Percentiles rank a stretch among this genome's conserved stretches.
Conservation (phyloP, 2,329 filamentous ascomycete genomes). For the Xylaria sp. region DNA sequence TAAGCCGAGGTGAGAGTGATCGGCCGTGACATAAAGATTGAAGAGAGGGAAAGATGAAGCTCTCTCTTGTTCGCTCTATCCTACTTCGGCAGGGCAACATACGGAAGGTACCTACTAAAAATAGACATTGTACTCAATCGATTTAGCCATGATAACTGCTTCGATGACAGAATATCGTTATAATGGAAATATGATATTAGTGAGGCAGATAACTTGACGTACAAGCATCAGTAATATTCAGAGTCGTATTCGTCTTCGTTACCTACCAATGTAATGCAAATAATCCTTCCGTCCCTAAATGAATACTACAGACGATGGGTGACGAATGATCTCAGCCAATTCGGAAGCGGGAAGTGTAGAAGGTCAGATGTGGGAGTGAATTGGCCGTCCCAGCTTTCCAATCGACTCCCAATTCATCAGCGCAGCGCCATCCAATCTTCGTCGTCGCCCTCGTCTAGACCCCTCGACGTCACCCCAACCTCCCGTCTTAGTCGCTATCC, state of each 20-base stretch:
- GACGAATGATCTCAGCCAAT: slow-evolving; percentile 1
- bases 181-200: too few species aligned
- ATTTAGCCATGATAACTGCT: too few species aligned
- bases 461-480: not conserved
- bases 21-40: not conserved
- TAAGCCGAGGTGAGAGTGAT: not conserved
- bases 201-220: too few species aligned
- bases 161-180: too few species aligned
- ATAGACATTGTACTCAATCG: too few species aligned
- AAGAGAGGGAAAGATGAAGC: not conserved
- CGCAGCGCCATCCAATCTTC: not conserved
- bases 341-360: slow-evolving; percentile 3
- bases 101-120: too few species aligned
- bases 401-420: not conserved
- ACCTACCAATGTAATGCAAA: not conserved
- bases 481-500: not conserved
- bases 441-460: not conserved
- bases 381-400: not conserved
- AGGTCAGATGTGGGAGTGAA: not conserved
- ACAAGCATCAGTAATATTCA: too few species aligned
- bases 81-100: too few species aligned
- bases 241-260: slow-evolving; percentile 39
- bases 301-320: not conserved
- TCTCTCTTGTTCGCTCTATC: too few species aligned
- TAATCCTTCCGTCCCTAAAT: not conserved